A percentile compares a stretch with the other conserved stretches of the same genome.
phyloP scores from a whole-genome alignment of 2,329 filamentous ascomycete species.

The Ramularia endophylla region DNA sequence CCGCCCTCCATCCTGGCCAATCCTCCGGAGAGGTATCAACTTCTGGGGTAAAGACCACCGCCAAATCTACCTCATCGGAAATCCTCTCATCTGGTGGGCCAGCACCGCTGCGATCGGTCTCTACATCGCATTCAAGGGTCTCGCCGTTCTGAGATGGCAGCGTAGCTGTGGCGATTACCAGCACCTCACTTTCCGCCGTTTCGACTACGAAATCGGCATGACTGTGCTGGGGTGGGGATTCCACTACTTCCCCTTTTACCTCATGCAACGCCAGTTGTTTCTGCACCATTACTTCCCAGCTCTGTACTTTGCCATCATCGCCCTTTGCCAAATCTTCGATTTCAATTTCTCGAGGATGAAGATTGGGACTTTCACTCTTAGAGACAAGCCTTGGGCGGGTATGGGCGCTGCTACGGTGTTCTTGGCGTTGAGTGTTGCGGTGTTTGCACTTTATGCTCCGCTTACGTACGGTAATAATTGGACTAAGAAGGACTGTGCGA shows the following conservation, averaged over 20 bases:
- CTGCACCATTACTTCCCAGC: conserved; percentile 98
- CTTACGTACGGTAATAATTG: conserved; percentile 89
- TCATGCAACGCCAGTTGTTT: conserved; percentile 98
- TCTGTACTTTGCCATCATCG: conserved; percentile 88
- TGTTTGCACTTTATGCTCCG: conserved; percentile 80
- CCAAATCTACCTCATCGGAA: conserved; percentile 94
- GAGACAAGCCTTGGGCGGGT: conserved; percentile 66
- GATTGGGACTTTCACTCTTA: conserved; percentile 42
- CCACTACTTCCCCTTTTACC: conserved; percentile 98
- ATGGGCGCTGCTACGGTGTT: conserved; percentile 67
- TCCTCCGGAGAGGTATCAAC: conserved; percentile 91
- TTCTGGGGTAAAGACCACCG: conserved; percentile 96
- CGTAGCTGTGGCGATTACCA: conserved; percentile 83
- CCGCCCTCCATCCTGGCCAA: conserved; percentile 85
- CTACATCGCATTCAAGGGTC: conserved; percentile 78
- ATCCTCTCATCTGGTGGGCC: conserved; percentile 91
- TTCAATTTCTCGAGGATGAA: conserved; percentile 70
- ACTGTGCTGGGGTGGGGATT: conserved; percentile 91
- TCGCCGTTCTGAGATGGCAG: conserved; percentile 90
- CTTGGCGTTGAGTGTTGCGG: conserved; percentile 65
- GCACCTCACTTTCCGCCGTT: conserved; percentile 81
- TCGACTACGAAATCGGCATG: conserved; percentile 93
- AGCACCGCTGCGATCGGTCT: conserved; percentile 70
- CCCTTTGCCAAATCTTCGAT: conserved; percentile 84
- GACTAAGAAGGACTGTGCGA: conserved; percentile 82